Evolutionary conservation across 1,139 yeast genomes (phyloP).

Genomic region (Taphrina sp.): DNA sequence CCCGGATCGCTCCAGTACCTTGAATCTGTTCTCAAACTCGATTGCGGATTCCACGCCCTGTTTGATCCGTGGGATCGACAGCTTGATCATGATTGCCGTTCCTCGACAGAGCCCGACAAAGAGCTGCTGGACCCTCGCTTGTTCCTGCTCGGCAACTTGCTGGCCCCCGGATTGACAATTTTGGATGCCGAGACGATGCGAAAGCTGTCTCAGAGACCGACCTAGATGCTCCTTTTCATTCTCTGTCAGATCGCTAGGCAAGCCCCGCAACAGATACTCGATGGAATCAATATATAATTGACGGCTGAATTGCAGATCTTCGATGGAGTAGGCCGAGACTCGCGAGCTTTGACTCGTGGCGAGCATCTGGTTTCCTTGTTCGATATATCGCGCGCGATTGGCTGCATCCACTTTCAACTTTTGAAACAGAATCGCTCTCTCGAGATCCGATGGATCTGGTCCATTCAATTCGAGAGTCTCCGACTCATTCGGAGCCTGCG

Average conservation of each 20-base stretch:
- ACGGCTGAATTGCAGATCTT: conserved; percentile 2
- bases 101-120: conserved; percentile 10
- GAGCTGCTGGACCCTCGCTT: neutral
- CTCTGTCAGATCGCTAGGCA: conserved; percentile 1
- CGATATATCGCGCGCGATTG: conserved; percentile 5
- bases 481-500: neutral
- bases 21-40: conserved; percentile 10
- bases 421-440: conserved; percentile 10
- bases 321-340: neutral
- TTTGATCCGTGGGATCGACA: conserved; percentile 11
- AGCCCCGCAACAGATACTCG: conserved; percentile 9
- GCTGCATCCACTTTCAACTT: neutral
- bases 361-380: neutral
- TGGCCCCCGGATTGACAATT: neutral
- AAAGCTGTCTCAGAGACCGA: neutral
- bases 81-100: conserved; percentile 11
- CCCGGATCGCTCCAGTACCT: conserved; percentile 10
- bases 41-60: neutral
- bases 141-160: neutral
- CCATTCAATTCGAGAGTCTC: neutral
- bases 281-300: neutral
- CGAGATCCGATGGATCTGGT: neutral
- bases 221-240: neutral
- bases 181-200: neutral
- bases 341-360: neutral